A percentile compares a stretch with the other conserved stretches of the same genome.
These are phyloP conservation scores for Eucalyptus victrix DNA, from an alignment of 345 rosid genomes.

Conservation along the genomic window DNA sequence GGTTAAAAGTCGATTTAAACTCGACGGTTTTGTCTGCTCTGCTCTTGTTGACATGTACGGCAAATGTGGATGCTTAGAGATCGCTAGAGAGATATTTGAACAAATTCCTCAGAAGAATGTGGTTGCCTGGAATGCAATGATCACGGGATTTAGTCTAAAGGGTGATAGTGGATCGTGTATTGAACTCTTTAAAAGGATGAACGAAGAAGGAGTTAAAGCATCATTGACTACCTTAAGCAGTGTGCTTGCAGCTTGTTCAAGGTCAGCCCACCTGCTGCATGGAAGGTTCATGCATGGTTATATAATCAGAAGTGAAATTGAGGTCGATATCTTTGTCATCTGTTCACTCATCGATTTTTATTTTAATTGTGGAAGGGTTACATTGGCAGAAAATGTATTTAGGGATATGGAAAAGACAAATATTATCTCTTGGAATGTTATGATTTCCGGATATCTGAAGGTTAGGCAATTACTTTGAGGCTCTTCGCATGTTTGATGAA, in stretches of 20 bases:
- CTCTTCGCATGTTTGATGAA: conserved; percentile 24
- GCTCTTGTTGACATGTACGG: conserved; percentile 76
- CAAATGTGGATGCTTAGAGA: conserved; percentile 48
- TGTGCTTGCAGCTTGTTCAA: conserved; percentile 44
- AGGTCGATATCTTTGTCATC: conserved; percentile 17
- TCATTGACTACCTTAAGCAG: conserved; percentile 45
- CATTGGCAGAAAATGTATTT: conserved; percentile 40
- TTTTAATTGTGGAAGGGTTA: conserved; percentile 45
- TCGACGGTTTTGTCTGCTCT: conserved; percentile 43
- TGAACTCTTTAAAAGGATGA: conserved; percentile 43
- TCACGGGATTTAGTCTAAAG: conserved; percentile 21
- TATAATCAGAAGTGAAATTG: conserved; percentile 19
- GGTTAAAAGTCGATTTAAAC: conserved; percentile 8
- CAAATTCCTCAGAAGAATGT: conserved; percentile 25
- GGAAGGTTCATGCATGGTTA: conserved; percentile 55
- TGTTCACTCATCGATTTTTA: conserved; percentile 47
- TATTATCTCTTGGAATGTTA: conserved; percentile 42
- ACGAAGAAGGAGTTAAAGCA: conserved; percentile 31
- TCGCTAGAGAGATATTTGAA: conserved; percentile 43
- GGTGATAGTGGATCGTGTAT: conserved; percentile 47
- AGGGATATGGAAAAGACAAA: conserved; percentile 7
- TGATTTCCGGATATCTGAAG: conserved; percentile 52
- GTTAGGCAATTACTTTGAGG: conserved; percentile 34
- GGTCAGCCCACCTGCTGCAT: conserved; percentile 31
- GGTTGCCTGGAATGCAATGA: conserved; percentile 64